phyloP scores from a whole-genome alignment of 129 eudicot genomes.

The Tagetes patula region DNA sequence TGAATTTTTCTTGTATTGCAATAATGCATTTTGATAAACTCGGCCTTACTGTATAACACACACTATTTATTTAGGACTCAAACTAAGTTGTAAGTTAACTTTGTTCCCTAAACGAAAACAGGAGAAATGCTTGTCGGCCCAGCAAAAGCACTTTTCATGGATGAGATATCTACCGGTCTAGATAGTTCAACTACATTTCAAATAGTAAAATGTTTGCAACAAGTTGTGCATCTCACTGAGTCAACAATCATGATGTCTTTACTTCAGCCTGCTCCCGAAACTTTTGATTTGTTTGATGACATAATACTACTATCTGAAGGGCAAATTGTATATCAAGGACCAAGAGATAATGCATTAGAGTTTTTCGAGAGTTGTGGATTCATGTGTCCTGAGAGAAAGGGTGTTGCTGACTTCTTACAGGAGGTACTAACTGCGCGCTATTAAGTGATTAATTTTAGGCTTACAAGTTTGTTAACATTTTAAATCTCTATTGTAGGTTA shows the following conservation, averaged over 20 bases:
- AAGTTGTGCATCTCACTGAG: conserved; percentile 62
- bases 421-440: conserved; percentile 46
- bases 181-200: conserved; percentile 92
- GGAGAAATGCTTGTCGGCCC: conserved; percentile 96
- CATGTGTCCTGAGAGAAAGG: conserved; percentile 77
- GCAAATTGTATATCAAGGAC: conserved; percentile 82
- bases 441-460: background rate
- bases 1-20: too few species aligned
- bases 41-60: too few species aligned
- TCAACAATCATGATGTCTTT: conserved; percentile 82
- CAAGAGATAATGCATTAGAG: conserved; percentile 62
- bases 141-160: conserved; percentile 78
- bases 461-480: background rate
- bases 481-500: conserved; percentile 45
- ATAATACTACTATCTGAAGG: conserved; percentile 74
- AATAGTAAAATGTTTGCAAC: conserved; percentile 85
- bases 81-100: background rate
- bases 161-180: conserved; percentile 88
- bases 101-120: conserved; percentile 7
- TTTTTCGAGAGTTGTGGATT: conserved; percentile 86
- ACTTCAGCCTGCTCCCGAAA: conserved; percentile 91
- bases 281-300: conserved; percentile 83
- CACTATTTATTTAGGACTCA: background rate
- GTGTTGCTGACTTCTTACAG: conserved; percentile 87
- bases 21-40: too few species aligned